A percentile compares a stretch with the other conserved stretches of the same genome.
phyloP scores from a whole-genome alignment of 2,329 filamentous ascomycete genomes.

The Calonectria leucothoes region DNA sequence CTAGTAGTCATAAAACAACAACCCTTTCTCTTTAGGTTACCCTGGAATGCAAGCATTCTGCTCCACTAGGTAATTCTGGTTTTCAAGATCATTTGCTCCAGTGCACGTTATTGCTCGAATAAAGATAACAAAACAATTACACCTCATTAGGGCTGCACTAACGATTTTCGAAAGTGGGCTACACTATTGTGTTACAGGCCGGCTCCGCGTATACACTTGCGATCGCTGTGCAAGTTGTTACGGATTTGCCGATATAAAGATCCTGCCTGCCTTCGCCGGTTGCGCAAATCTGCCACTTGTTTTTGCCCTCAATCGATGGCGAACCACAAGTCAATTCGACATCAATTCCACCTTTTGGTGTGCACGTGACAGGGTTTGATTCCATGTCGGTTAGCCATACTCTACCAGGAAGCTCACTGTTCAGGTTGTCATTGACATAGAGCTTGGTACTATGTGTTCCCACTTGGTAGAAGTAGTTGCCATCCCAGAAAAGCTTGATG shows the following conservation, averaged over 20 bases:
- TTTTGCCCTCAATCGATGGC: neutral
- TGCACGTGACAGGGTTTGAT: neutral
- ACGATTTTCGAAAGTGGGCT: too few species aligned
- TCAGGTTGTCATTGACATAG: neutral
- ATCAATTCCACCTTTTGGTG: neutral
- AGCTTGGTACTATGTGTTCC: neutral
- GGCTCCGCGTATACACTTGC: too few species aligned
- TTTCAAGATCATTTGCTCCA: too few species aligned
- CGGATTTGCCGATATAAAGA: neutral
- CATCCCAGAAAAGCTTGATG: neutral
- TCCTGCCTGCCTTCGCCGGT: neutral
- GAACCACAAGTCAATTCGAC: neutral
- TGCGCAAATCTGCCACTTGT: neutral
- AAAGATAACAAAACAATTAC: too few species aligned
- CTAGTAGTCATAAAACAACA: too few species aligned
- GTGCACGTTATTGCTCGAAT: too few species aligned
- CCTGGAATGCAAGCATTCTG: too few species aligned
- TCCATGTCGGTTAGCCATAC: neutral
- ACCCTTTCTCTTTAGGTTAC: too few species aligned
- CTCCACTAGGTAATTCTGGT: too few species aligned
- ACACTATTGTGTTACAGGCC: too few species aligned
- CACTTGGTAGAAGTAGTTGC: neutral
- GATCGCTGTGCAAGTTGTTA: neutral
- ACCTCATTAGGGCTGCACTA: too few species aligned
- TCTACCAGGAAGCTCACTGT: neutral